These are phyloP conservation scores for Metschnikowia gelsemii DNA, from an alignment of 805 yeast genomes.

Conservation along the genomic window DNA sequence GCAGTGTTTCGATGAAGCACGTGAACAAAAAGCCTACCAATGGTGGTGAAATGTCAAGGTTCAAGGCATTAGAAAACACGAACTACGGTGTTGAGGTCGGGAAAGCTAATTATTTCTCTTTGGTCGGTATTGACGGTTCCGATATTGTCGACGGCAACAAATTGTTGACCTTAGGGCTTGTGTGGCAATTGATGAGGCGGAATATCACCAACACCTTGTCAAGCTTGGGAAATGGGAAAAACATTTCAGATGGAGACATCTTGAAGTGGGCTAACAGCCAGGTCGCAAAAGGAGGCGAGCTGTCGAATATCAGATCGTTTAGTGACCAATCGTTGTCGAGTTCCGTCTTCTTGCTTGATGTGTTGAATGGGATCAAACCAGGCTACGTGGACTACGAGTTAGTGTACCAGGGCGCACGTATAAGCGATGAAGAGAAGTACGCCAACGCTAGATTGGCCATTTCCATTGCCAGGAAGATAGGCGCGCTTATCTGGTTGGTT, in stretches of 20 bases:
- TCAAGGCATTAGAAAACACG: constrained; percentile 96
- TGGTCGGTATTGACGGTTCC: constrained; percentile 97
- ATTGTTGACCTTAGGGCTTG: constrained; percentile 84
- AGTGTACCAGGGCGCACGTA: constrained; percentile 70
- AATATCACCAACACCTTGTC: constrained; percentile 85
- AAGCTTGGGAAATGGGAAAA: constrained; percentile 68
- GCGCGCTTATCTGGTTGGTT: constrained; percentile 98
- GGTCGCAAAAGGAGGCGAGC: constrained; percentile 81
- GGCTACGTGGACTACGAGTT: constrained; percentile 96
- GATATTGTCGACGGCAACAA: constrained; percentile 94
- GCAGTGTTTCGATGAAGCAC: constrained; percentile 74
- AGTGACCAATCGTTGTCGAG: constrained; percentile 73
- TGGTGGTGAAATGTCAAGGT: constrained; percentile 77
- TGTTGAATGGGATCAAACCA: constrained; percentile 90
- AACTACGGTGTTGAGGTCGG: constrained; percentile 98
- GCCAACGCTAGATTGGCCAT: constrained; percentile 97
- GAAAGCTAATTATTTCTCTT: constrained; percentile 84
- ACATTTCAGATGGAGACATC: constrained; percentile 76
- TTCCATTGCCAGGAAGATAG: constrained; percentile 96
- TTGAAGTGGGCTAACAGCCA: constrained; percentile 91
- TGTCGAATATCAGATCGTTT: constrained; percentile 73
- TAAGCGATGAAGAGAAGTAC: constrained; percentile 73
- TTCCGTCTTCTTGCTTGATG: constrained; percentile 84
- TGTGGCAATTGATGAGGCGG: constrained; percentile 98
- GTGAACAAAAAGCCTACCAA: constrained; percentile 80